Conservation (phyloP, 768 basidiomycete genomes). For the Myochromella boudieri region DNA sequence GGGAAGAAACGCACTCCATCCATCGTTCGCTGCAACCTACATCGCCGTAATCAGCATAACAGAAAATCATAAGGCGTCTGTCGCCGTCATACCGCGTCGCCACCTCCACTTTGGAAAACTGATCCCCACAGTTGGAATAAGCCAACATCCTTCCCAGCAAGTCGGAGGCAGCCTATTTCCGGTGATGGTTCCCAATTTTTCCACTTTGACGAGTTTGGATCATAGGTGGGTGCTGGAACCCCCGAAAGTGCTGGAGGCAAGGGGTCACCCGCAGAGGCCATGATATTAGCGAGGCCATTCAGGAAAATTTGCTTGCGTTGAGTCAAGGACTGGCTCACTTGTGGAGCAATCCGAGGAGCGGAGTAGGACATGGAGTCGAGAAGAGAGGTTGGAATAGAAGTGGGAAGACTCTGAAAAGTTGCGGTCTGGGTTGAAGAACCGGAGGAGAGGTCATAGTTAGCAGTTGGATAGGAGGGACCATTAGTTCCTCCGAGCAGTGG, state of each 20-base stretch:
- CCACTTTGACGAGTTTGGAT: slow-evolving; percentile 64
- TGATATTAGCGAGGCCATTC: slow-evolving; percentile 55
- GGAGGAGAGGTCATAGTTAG: slow-evolving; percentile 43
- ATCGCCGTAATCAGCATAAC: not conserved
- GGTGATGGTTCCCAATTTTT: slow-evolving; percentile 60
- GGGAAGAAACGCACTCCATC: slow-evolving; percentile 53
- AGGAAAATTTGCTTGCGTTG: slow-evolving; percentile 64
- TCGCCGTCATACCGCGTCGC: slow-evolving; percentile 56
- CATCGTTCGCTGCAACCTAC: slow-evolving; percentile 51
- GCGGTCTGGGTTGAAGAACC: slow-evolving; percentile 35
- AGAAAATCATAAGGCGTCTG: too few species aligned
- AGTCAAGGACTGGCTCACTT: slow-evolving; percentile 34
- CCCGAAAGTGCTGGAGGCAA: slow-evolving; percentile 77
- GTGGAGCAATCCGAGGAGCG: slow-evolving; percentile 35
- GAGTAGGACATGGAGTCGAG: slow-evolving; percentile 46
- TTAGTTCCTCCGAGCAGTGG: slow-evolving; percentile 65
- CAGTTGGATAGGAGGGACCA: slow-evolving; percentile 41
- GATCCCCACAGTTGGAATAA: slow-evolving; percentile 72
- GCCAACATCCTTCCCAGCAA: slow-evolving; percentile 76
- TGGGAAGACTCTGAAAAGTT: slow-evolving; percentile 44
- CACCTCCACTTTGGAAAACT: slow-evolving; percentile 62
- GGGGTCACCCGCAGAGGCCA: slow-evolving; percentile 57
- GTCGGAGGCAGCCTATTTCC: slow-evolving; percentile 62
- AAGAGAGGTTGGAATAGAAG: slow-evolving; percentile 39
- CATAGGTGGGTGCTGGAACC: slow-evolving; percentile 54